Percentiles rank a stretch among this genome's conserved stretches.
phyloP scores from a whole-genome alignment of 1,284 basidiomycete genomes.

The Ganoderma multipileum region DNA sequence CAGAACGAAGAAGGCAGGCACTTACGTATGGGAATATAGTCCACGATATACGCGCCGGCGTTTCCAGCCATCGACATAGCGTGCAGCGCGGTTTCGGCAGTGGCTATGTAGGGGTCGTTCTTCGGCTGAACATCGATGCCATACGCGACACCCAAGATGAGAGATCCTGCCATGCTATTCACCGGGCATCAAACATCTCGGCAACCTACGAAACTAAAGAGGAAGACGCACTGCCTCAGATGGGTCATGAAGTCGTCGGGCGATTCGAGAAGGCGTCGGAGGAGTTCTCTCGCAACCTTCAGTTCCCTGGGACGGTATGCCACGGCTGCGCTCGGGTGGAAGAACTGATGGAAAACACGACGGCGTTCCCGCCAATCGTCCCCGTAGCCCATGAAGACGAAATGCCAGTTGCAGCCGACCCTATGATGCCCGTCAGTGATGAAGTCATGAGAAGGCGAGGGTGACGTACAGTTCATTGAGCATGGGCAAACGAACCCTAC shows the following conservation, averaged over 20 bases:
- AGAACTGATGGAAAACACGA: slow-evolving; percentile 36
- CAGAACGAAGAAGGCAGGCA: slow-evolving; percentile 14
- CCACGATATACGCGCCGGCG: slow-evolving; percentile 36
- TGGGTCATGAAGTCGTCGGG: slow-evolving; percentile 38
- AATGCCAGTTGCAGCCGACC: slow-evolving; percentile 39
- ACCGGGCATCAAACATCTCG: slow-evolving; percentile 17
- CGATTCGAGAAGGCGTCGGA: slow-evolving; percentile 32
- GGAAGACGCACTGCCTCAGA: slow-evolving; percentile 32
- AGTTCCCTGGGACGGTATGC: slow-evolving; percentile 32
- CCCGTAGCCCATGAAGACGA: slow-evolving; percentile 38
- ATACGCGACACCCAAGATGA: slow-evolving; percentile 39
- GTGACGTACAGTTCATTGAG: slow-evolving; percentile 36
- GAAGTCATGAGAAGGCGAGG: slow-evolving; percentile 10
- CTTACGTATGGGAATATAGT: slow-evolving; percentile 38
- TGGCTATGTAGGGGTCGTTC: slow-evolving; percentile 39
- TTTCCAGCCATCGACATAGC: slow-evolving; percentile 36
- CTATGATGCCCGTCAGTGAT: slow-evolving; percentile 21
- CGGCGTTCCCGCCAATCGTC: slow-evolving; percentile 34
- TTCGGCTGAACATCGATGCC: slow-evolving; percentile 39
- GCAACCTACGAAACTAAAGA: slow-evolving; percentile 5
- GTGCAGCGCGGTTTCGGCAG: slow-evolving; percentile 37
- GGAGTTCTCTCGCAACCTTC: slow-evolving; percentile 29
- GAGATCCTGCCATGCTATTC: slow-evolving; percentile 38
- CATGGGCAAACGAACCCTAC: slow-evolving; percentile 35
- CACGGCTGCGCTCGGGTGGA: slow-evolving; percentile 33